Evolutionary conservation across 2,329 filamentous ascomycete genomes (phyloP).

Genomic region (Pseudohalonectria lignicola): DNA sequence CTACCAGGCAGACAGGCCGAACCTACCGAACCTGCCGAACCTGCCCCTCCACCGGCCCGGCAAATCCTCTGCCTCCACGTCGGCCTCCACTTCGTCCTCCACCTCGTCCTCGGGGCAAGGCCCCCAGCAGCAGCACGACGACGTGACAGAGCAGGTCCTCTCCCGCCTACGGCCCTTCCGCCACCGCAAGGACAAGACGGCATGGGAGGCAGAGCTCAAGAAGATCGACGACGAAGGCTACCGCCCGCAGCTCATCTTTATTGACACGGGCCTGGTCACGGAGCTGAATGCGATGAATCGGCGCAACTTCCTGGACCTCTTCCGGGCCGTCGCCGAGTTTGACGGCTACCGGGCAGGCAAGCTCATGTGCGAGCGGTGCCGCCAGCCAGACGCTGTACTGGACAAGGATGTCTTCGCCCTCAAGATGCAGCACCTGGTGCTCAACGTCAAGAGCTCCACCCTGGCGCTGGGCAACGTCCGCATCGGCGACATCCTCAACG

Average conservation of each 20-base stretch:
- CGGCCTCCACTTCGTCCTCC: too few species aligned
- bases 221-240: conserved; percentile 81
- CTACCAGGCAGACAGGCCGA: conserved; percentile 69
- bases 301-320: conserved; percentile 85
- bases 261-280: conserved; percentile 91
- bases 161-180: conserved; percentile 66
- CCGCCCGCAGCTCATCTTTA: conserved; percentile 89
- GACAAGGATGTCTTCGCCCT: conserved; percentile 85
- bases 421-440: conserved; percentile 92
- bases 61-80: too few species aligned
- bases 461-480: conserved; percentile 89
- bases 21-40: conserved; percentile 31
- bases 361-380: conserved; percentile 91
- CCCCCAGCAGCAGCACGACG: conserved; percentile 23
- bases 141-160: conserved; percentile 82
- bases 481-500: conserved; percentile 87
- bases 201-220: conserved; percentile 64
- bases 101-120: too few species aligned
- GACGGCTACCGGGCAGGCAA: conserved; percentile 92
- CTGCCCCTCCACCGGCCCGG: conserved; percentile 18
- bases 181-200: conserved; percentile 45
- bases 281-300: conserved; percentile 83
- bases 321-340: conserved; percentile 92
- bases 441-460: conserved; percentile 81
- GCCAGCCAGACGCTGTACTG: conserved; percentile 82